Percentiles rank a stretch among this genome's conserved stretches.
Conservation (phyloP, 2,329 filamentous ascomycete species). For the Nothophoma quercina region DNA sequence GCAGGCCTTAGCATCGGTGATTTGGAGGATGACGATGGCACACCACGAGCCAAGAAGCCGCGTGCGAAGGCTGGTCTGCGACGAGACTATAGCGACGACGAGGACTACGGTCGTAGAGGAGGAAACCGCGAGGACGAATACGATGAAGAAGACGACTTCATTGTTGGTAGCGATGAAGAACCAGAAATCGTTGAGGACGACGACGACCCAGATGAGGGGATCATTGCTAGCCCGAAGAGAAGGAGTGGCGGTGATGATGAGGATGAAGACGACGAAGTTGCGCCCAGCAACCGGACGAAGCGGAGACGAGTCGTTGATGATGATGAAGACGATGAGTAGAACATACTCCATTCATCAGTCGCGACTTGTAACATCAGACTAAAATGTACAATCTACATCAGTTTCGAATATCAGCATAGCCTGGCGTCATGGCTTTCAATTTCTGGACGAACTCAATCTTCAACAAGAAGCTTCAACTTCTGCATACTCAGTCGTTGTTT, state of each 20-base stretch:
- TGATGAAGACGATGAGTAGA: conserved; percentile 57
- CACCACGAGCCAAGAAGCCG: conserved; percentile 38
- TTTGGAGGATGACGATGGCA: conserved; percentile 66
- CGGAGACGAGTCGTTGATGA: conserved; percentile 57
- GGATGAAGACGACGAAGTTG: conserved; percentile 49
- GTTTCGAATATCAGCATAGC: conserved; percentile 33
- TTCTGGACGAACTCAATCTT: not conserved
- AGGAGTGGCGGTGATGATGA: conserved; percentile 39
- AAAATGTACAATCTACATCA: conserved; percentile 1
- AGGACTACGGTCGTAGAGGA: conserved; percentile 72
- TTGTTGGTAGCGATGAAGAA: conserved; percentile 78
- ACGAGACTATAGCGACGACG: conserved; percentile 71
- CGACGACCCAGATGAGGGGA: conserved; percentile 57
- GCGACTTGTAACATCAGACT: not conserved
- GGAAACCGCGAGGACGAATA: conserved; percentile 75
- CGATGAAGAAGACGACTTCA: conserved; percentile 80
- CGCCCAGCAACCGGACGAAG: conserved; percentile 41
- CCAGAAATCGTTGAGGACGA: conserved; percentile 69
- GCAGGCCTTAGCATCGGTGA: conserved; percentile 63
- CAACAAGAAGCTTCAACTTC: no score
- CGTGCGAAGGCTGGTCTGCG: conserved; percentile 49
- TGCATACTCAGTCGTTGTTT: no score
- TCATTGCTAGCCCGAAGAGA: conserved; percentile 53
- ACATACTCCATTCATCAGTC: not conserved
- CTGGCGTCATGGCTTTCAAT: conserved; percentile 23